A percentile compares a stretch with the other conserved stretches of the same genome.
phyloP scores from a whole-genome alignment of 495 filamentous ascomycete species.

The Saxophila tyrrhenica region DNA sequence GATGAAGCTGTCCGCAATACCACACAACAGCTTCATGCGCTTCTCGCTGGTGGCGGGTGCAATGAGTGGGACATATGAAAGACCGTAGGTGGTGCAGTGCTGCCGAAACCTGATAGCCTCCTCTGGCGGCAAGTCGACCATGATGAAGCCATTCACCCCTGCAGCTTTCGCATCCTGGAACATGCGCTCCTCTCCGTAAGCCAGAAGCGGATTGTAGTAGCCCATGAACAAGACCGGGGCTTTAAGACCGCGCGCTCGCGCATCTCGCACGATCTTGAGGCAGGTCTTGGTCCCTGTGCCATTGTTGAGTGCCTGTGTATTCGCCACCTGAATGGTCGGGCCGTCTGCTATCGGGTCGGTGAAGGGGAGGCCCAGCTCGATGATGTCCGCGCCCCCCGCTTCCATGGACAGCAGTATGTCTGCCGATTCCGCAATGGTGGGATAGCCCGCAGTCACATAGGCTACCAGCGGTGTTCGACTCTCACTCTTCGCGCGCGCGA shows the following conservation, averaged over 20 bases:
- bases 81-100: slow-evolving; percentile 57
- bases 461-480: slow-evolving; percentile 63
- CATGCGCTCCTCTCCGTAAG: slow-evolving; percentile 84
- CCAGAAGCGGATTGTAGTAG: slow-evolving; percentile 93
- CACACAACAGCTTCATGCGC: slow-evolving; percentile 89
- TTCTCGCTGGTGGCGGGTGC: slow-evolving; percentile 85
- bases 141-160: slow-evolving; percentile 92
- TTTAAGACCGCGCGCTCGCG: slow-evolving; percentile 61
- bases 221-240: slow-evolving; percentile 91
- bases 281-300: slow-evolving; percentile 70
- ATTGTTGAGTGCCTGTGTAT: slow-evolving; percentile 74
- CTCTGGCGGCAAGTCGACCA: slow-evolving; percentile 93
- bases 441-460: slow-evolving; percentile 93
- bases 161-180: slow-evolving; percentile 74
- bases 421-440: slow-evolving; percentile 67
- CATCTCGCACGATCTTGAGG: slow-evolving; percentile 67
- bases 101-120: slow-evolving; percentile 87
- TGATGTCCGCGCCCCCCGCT: slow-evolving; percentile 83
- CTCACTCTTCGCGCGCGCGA: slow-evolving; percentile 42
- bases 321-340: slow-evolving; percentile 38
- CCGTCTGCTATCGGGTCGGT: slow-evolving; percentile 63
- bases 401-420: slow-evolving; percentile 82
- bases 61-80: slow-evolving; percentile 92
- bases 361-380: slow-evolving; percentile 85
- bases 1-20: slow-evolving; percentile 97